A percentile compares a stretch with the other conserved stretches of the same genome.
Conservation (phyloP, 2,329 filamentous ascomycete genomes). For the Curvularia lunata region DNA sequence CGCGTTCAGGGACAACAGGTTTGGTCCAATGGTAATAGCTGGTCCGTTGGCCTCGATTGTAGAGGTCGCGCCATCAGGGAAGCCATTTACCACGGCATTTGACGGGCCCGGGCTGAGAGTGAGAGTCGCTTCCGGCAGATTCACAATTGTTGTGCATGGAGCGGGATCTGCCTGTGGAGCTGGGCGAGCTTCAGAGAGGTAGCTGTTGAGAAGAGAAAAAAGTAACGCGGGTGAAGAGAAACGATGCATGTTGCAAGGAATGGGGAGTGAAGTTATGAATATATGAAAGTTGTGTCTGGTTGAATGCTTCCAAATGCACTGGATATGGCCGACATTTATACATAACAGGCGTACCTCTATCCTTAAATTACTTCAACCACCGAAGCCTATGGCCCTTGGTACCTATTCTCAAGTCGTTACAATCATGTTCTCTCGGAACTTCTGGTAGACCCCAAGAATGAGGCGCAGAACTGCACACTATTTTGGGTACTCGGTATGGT, state of each 20-base stretch:
- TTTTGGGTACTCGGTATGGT: not conserved
- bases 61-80: not conserved
- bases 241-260: not conserved
- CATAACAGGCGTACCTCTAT: not conserved
- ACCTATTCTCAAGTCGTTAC: not conserved
- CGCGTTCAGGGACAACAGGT: not conserved
- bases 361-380: not conserved
- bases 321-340: not conserved
- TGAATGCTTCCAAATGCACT: not conserved
- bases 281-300: not conserved
- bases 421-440: not conserved
- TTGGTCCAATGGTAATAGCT: not conserved
- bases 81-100: not conserved
- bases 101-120: not conserved
- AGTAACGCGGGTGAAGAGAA: not conserved
- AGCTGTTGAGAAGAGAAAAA: not conserved
- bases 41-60: not conserved
- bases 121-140: constrained; percentile 1
- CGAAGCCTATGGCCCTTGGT: no score
- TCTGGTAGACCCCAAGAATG: not conserved
- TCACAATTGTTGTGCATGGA: not conserved
- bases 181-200: not conserved
- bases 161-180: not conserved
- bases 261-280: not conserved
- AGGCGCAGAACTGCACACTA: not conserved